A percentile compares a stretch with the other conserved stretches of the same genome.
phyloP scores from a whole-genome alignment of 1,139 yeast genomes.

The Pneumocystis murina region DNA sequence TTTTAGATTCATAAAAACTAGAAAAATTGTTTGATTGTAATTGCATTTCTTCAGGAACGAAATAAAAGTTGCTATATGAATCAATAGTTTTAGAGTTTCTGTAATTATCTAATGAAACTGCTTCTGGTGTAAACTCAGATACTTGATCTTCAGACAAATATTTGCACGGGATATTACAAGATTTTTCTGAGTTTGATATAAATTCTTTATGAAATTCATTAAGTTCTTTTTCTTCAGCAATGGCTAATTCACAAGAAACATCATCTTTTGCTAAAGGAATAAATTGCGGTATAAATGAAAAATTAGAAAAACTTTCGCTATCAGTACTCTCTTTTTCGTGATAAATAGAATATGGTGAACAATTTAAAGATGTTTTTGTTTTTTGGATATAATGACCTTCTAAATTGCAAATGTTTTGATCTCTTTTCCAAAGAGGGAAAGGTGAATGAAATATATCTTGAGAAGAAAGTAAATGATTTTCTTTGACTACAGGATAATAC shows the following conservation, averaged over 20 bases:
- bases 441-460: background rate
- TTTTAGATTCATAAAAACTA: background rate
- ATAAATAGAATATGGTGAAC: background rate
- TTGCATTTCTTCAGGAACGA: background rate
- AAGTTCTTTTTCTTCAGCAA: background rate
- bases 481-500: background rate
- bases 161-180: background rate
- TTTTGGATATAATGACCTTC: background rate
- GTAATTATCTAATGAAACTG: background rate
- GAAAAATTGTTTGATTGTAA: background rate
- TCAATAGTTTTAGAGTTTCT: background rate
- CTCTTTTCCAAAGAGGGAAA: background rate
- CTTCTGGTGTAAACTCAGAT: background rate
- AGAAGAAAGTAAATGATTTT: background rate
- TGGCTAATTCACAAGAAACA: background rate
- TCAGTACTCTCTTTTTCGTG: background rate
- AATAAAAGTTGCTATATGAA: background rate
- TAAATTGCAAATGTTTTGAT: background rate
- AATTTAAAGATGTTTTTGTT: background rate
- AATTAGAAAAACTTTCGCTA: background rate
- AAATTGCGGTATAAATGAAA: background rate
- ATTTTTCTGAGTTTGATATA: background rate
- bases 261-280: background rate
- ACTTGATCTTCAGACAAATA: background rate
- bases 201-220: background rate